Base-by-base conservation (phyloP, 2,329 filamentous ascomycete genomes). In the Dothidotthia symphoricarpi region DNA sequence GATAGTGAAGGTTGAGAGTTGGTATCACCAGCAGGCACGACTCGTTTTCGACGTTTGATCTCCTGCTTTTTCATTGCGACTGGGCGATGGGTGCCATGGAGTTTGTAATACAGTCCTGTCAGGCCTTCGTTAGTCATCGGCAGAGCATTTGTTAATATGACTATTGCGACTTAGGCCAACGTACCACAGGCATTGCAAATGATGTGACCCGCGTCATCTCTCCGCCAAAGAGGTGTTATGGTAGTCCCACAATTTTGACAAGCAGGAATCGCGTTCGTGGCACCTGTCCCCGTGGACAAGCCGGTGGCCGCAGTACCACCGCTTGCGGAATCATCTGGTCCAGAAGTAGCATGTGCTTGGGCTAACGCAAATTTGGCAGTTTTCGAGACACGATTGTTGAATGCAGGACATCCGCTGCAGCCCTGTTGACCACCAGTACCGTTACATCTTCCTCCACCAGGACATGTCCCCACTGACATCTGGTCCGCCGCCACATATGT, bases 41-140 rank as follows among this genome's bases (percentile, higher is more conserved):
- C 89, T 41, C 93, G 83, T 75, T 97, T 97, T 44, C 93, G 79
- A 46, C 93, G 81, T 69, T 98, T 97, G 66, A 98, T 98, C 16
- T 95, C 86, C 3, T 88, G 86, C 67, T 96, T 97, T 69, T 97
- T 98, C 93, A 98, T 97, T n/a, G 88, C 88, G 4, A 93, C 88
- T 0, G 93, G 93, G 28, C 93, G 80, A 67, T 96, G 91, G 19
- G 89, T 83, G 37, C 90, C 90, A 63, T 98, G 93, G 3, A 98
- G 81, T 68, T 97, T 97, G 72, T 94, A 89, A 67, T 98, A 98
- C 3, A 98, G 73, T 4, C 91, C 89, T 95, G 16, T 7, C 24
- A 22, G 5, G 11, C 19, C 9, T n/a, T 16, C 14, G 25, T 58
- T 43, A 59, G 57, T 33, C 28, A 38, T 30, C 19, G 10, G 12